A percentile compares a stretch with the other conserved stretches of the same genome.
phyloP scores from a whole-genome alignment of 495 filamentous ascomycete genomes.

The Neurospora terricola region DNA sequence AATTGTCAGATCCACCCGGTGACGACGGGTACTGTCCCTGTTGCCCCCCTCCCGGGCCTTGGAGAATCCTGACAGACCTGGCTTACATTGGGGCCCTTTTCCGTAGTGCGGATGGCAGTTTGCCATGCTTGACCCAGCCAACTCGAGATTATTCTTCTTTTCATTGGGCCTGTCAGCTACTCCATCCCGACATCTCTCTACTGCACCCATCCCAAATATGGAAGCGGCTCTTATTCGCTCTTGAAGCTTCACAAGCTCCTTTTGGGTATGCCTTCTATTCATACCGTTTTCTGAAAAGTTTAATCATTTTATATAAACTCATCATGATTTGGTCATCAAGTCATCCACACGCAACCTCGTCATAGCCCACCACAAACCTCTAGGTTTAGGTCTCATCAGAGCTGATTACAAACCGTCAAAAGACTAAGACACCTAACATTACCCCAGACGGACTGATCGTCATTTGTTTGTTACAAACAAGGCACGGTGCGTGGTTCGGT shows the following conservation, averaged over 20 bases:
- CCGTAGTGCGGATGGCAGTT: not conserved
- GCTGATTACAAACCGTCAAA: not conserved
- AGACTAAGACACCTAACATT: not conserved
- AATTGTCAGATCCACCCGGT: not conserved
- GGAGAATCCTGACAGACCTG: not conserved
- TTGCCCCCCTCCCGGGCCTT: not conserved
- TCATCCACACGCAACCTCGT: not conserved
- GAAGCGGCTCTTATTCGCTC: slow-evolving; percentile 1
- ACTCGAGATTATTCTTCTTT: not conserved
- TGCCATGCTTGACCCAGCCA: not conserved
- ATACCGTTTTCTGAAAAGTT: not conserved
- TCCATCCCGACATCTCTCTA: slow-evolving; percentile 2
- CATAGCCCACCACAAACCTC: not conserved
- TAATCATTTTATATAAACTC: not conserved
- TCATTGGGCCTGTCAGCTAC: slow-evolving; percentile 9
- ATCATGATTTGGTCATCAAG: not conserved
- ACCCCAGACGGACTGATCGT: not conserved
- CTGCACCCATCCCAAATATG: slow-evolving; percentile 6
- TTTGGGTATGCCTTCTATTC: not conserved
- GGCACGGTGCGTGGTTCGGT: not conserved
- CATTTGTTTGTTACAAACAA: not conserved
- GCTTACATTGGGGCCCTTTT: not conserved
- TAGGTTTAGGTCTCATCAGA: not conserved
- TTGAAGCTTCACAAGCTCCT: not conserved
- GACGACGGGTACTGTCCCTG: not conserved